Evolutionary conservation across 768 basidiomycete species (phyloP).

Genomic region (Rhizopogon rudus): DNA sequence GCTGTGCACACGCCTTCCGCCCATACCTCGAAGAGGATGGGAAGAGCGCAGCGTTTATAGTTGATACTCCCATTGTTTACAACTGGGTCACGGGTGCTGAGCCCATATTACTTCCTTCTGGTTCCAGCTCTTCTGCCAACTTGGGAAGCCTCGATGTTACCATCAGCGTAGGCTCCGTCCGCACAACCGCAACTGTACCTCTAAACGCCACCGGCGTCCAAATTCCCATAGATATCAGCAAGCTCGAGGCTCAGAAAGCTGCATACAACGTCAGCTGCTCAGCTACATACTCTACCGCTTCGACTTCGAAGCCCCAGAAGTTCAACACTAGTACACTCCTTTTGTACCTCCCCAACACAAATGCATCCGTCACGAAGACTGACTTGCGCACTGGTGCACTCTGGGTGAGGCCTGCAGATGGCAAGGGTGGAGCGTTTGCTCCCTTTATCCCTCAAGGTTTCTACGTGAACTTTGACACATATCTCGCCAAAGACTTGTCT

Average conservation of each 20-base stretch:
- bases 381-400: constrained; percentile 42
- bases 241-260: constrained; percentile 21
- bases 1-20: constrained; percentile 41
- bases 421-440: constrained; percentile 19
- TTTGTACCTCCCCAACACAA: constrained; percentile 36
- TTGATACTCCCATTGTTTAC: constrained; percentile 36
- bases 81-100: constrained; percentile 29
- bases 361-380: constrained; percentile 40
- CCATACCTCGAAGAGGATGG: constrained; percentile 44
- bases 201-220: constrained; percentile 33
- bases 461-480: constrained; percentile 57
- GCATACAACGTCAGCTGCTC: constrained; percentile 31
- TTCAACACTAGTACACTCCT: constrained; percentile 30
- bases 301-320: constrained; percentile 11
- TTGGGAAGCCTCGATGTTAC: constrained; percentile 21
- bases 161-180: constrained; percentile 22
- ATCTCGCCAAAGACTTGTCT: constrained; percentile 47
- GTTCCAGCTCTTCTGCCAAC: not conserved
- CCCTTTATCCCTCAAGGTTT: constrained; percentile 67
- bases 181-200: constrained; percentile 25
- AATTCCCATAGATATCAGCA: constrained; percentile 28
- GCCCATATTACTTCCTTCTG: constrained; percentile 20
- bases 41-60: constrained; percentile 19
- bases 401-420: constrained; percentile 30
- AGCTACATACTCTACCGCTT: constrained; percentile 20